A percentile compares a stretch with the other conserved stretches of the same genome.
Evolutionary conservation across 1,139 yeast species (phyloP).

Genomic region (Pichia sp.): DNA sequence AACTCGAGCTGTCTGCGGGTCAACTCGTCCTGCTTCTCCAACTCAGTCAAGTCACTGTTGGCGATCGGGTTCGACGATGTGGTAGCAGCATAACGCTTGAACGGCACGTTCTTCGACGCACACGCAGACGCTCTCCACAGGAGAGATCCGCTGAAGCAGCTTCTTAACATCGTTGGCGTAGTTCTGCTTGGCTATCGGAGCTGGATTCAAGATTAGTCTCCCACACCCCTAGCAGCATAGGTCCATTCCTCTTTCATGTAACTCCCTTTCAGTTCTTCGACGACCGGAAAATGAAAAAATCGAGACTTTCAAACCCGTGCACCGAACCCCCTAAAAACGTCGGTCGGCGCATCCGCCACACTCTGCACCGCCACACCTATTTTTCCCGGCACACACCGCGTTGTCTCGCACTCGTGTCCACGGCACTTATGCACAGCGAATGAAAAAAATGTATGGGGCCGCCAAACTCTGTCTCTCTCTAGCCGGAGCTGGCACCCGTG

Average conservation of each 20-base stretch:
- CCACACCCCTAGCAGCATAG: too few species aligned
- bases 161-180: conserved; percentile 2
- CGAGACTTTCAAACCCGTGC: background rate
- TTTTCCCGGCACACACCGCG: background rate
- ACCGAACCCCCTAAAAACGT: background rate
- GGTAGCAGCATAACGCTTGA: conserved; percentile 20
- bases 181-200: too few species aligned
- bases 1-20: conserved; percentile 71
- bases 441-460: conserved; percentile 18
- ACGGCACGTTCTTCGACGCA: background rate
- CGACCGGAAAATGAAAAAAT: background rate
- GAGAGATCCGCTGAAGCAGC: background rate
- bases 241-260: background rate
- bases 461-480: too few species aligned
- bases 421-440: conserved; percentile 27
- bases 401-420: background rate
- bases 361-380: background rate
- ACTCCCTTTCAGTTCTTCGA: background rate
- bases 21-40: conserved; percentile 75
- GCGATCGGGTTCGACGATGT: conserved; percentile 1
- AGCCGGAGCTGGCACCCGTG: too few species aligned
- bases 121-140: conserved; percentile 1
- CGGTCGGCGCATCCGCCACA: background rate
- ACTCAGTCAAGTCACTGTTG: conserved; percentile 49
- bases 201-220: too few species aligned